Conservation (phyloP, 345 rosid species). For the Eucalyptus melliodora region DNA sequence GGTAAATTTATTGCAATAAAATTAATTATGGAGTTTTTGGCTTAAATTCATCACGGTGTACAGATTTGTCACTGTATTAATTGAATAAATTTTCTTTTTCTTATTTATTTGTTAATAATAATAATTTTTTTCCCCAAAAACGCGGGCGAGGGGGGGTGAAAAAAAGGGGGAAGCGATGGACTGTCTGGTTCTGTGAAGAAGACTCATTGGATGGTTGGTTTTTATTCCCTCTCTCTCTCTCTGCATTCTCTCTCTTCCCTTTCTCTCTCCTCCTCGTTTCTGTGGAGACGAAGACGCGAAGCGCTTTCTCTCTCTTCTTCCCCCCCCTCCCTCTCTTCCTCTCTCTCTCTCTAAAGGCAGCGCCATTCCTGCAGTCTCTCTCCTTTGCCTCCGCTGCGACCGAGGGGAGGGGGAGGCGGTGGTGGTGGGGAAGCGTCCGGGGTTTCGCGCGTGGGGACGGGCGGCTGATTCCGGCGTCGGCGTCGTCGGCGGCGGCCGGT, state of each 20-base stretch:
- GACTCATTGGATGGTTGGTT: slow-evolving; percentile 29
- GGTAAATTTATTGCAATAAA: too few species aligned
- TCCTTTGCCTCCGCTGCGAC: not conserved
- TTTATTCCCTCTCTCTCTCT: slow-evolving; percentile 26
- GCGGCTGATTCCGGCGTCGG: not conserved
- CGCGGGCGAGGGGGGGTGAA: not conserved
- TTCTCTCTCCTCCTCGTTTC: not conserved
- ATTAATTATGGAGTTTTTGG: too few species aligned
- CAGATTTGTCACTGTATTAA: too few species aligned
- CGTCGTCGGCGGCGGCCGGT: not conserved
- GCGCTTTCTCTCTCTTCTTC: not conserved
- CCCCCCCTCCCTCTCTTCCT: not conserved
- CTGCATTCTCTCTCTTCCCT: not conserved
- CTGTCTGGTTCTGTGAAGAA: not conserved
- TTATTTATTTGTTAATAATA: too few species aligned
- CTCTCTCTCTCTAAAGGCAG: not conserved
- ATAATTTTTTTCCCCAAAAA: not conserved
- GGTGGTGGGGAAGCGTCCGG: not conserved
- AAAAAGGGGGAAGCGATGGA: not conserved
- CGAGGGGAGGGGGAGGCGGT: not conserved
- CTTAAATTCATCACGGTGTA: too few species aligned
- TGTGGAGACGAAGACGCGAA: slow-evolving; percentile 11
- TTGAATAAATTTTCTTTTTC: not conserved
- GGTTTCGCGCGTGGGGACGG: not conserved
- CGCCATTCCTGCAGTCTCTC: not conserved